phyloP scores from a whole-genome alignment of 306 rosid genomes.

The Cucumis melo region DNA sequence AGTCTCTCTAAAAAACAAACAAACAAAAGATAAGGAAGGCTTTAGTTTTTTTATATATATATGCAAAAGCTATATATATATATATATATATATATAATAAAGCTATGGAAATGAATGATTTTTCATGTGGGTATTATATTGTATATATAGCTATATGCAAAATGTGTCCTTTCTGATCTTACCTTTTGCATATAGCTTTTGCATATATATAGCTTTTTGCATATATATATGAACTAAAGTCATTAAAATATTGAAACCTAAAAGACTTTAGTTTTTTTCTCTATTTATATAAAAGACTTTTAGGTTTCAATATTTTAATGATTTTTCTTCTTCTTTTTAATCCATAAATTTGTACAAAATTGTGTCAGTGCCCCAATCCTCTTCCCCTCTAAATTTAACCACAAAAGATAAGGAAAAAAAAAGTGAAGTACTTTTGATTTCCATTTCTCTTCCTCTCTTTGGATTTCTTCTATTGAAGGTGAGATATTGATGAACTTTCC shows the following conservation, averaged over 20 bases:
- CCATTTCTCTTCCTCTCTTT: neutral
- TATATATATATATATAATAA: neutral
- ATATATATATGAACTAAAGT: no score
- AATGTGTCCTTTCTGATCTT: neutral
- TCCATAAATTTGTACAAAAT: neutral
- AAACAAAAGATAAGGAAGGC: no score
- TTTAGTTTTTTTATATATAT: no score
- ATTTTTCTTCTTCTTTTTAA: neutral
- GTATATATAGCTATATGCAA: neutral
- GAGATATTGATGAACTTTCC: neutral
- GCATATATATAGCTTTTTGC: no score
- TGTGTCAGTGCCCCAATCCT: neutral
- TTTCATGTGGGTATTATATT: conserved; percentile 8
- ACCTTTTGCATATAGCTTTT: no score
- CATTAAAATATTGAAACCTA: no score
- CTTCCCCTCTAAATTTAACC: neutral
- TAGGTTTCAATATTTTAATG: neutral
- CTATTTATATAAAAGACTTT: no score
- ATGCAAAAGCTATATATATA: no score
- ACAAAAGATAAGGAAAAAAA: neutral
- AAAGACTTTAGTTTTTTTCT: no score
- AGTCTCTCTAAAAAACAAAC: neutral
- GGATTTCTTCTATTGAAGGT: neutral
- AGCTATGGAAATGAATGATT: neutral
- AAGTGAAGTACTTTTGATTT: neutral